These are phyloP conservation scores for Gynostemma pentaphyllum DNA, from an alignment of 306 rosid genomes.

Conservation along the genomic window DNA sequence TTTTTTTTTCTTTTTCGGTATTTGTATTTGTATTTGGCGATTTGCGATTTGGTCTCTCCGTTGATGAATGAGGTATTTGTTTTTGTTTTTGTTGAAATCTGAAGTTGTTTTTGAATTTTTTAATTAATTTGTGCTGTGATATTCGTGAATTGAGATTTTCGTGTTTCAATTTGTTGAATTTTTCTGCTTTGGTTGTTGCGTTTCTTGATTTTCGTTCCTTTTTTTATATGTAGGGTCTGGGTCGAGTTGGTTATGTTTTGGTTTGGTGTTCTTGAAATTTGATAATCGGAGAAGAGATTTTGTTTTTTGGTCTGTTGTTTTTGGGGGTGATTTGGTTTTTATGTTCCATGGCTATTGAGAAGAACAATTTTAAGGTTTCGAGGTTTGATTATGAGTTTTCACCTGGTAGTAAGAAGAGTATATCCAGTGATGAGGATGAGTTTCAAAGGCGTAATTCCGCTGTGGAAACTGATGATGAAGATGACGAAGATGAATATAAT, in stretches of 20 bases:
- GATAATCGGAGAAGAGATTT: slow-evolving; percentile 3
- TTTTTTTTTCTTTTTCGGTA: not conserved
- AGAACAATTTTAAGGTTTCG: slow-evolving; percentile 73
- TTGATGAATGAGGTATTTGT: slow-evolving; percentile 37
- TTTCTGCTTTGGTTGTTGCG: not conserved
- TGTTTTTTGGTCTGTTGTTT: not conserved
- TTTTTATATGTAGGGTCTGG: not conserved
- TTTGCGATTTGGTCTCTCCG: slow-evolving; percentile 8
- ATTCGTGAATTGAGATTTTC: not conserved
- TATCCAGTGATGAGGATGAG: slow-evolving; percentile 90
- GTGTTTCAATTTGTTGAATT: not conserved
- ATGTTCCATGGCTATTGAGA: slow-evolving; percentile 93
- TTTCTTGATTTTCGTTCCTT: slow-evolving; percentile 8
- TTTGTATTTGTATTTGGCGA: not conserved
- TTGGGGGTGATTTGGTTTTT: slow-evolving; percentile 22
- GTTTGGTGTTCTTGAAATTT: slow-evolving; percentile 16
- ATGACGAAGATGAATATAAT: slow-evolving; percentile 85
- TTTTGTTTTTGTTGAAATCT: not conserved
- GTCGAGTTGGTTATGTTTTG: slow-evolving; percentile 14
- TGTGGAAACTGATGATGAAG: slow-evolving; percentile 76
- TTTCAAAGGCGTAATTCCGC: slow-evolving; percentile 58
- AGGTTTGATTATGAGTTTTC: slow-evolving; percentile 85
- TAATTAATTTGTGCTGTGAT: not conserved
- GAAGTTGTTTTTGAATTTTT: not conserved
- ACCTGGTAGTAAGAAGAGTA: slow-evolving; percentile 61